These are phyloP conservation scores for Prunus dulcis DNA, from an alignment of 306 rosid genomes.

Conservation along the genomic window DNA sequence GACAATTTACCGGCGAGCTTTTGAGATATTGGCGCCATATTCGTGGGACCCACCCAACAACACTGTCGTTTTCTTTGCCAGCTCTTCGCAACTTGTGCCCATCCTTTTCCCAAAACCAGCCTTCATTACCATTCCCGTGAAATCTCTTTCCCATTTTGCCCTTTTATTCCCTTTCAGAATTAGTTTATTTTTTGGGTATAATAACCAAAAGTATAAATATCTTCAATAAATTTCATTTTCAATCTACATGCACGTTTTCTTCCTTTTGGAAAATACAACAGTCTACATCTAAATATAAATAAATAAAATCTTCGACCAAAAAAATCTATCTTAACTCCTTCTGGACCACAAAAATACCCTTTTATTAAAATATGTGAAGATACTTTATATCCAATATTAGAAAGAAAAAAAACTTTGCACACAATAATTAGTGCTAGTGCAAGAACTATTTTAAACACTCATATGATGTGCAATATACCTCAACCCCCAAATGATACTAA, in stretches of 20 bases:
- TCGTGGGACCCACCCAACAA: conserved; percentile 44
- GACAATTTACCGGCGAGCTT: conserved; percentile 23
- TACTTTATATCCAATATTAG: background rate
- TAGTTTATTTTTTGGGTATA: background rate
- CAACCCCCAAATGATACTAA: too few species aligned
- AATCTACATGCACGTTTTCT: background rate
- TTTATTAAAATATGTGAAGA: background rate
- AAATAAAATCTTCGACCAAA: too few species aligned
- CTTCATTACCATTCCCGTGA: conserved; percentile 4
- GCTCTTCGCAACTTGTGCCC: conserved; percentile 43
- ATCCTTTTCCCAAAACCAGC: conserved; percentile 21
- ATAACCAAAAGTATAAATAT: background rate
- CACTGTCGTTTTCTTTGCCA: conserved; percentile 37
- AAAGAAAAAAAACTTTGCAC: background rate
- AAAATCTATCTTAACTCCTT: background rate
- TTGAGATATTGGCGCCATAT: conserved; percentile 21
- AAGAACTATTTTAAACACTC: too few species aligned
- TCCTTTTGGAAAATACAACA: background rate
- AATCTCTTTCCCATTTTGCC: conserved; percentile 22
- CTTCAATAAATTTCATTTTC: background rate
- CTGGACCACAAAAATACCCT: background rate
- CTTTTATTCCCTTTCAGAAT: conserved; percentile 1
- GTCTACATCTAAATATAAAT: background rate
- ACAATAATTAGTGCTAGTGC: background rate
- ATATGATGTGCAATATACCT: too few species aligned